Base-by-base conservation (phyloP, 2,329 filamentous ascomycete species). In the Ustilaginoidea virens region DNA sequence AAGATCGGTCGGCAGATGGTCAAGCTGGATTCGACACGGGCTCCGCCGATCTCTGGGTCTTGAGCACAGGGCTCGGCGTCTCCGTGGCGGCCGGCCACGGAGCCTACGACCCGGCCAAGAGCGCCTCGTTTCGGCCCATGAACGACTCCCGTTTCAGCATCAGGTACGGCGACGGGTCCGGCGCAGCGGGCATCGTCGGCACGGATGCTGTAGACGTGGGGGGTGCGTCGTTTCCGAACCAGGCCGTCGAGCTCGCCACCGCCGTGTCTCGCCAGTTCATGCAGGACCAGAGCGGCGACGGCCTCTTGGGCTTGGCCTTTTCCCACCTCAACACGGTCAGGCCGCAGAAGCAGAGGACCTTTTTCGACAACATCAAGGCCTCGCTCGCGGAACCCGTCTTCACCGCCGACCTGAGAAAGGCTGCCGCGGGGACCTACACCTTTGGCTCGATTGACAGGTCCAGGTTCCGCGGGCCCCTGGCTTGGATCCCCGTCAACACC, bases 401-500 rank as follows among this genome's bases (percentile, higher is more conserved):
- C 53, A 80, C 78, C 0, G 77, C 75, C 15, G 66, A 77, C 34
- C 60, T 87, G 27, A 68, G 69, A 43, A 62, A 67, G 38, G 59
- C 39, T 17, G 36, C 41, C 7, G 57, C 60, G 2, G 79, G 79
- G 26, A 63, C 68, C 19, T 86, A 82, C 53, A 74, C 81, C 44
- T 86, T 86, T 42, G 80, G 80, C 35, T 61, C 51, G 39, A 73
- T 86, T 42, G 75, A 86, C 47, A 45, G 43, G 3, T 56, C 54
- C 33, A 72, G 78, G 43, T 80, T 77, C 48, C 58, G 49, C 3
- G 79, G 78, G 20, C 42, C 61, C 2, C 62, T 86, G 41, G 52
- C 61, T 14, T 80, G 72, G 47, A 58, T 73, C 13, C 56, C 63
- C 7, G 61, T 82, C 38, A 68, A 81, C 46, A 61, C 60, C 14